Evolutionary conservation across 1,284 basidiomycete genomes (phyloP), one percentile per base, ranked within the genome.

Genomic region (Acaromyces ingoldii): DNA sequence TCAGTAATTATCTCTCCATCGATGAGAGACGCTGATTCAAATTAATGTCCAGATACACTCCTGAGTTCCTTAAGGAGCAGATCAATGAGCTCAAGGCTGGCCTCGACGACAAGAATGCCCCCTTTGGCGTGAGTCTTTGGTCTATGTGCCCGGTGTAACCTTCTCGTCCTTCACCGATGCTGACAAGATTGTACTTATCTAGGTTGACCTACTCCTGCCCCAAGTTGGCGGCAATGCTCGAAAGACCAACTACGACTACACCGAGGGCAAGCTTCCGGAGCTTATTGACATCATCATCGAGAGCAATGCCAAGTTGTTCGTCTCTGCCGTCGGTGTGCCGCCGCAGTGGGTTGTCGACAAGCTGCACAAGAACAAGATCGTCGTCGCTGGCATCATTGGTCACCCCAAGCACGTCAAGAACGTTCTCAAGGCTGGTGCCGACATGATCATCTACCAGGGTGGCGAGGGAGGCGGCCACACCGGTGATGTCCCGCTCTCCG

Each of bases 321-420:
- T 71, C 26, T 67, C 62, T 7, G 68, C 68, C 24, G 68, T 71
- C 40, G 68, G 68, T 54, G 68, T 71, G 1, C 65, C 68, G 0
- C 68, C 68, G 42, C 54, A 46, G 28, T 57, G 66, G 10, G 60
- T 71, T 21, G 65, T 71, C 37, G 53, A 67, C 49, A 61, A 63
- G 56, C 58, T 71, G 3, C 68, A 71, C 53, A 53, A 42, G 24
- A 59, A 58, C 46, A 55, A 55, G 15, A 68, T 71, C 43, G 39
- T 63, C 21, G 61, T 66, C 17, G 61, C 68, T 10, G 63, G 65
- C 78, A 92, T 92, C 88, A 85, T 93, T 60, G 89, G 67, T 13
- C 66, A 68, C 53, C 67, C 67, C 51, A 68, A 68, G 57, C 67
- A 70, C 55, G 67, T 60, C n/a, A 56, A 63, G 51, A 66, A 66